Conservation (phyloP, 495 filamentous ascomycete species). For the Podospora pseudopauciseta region DNA sequence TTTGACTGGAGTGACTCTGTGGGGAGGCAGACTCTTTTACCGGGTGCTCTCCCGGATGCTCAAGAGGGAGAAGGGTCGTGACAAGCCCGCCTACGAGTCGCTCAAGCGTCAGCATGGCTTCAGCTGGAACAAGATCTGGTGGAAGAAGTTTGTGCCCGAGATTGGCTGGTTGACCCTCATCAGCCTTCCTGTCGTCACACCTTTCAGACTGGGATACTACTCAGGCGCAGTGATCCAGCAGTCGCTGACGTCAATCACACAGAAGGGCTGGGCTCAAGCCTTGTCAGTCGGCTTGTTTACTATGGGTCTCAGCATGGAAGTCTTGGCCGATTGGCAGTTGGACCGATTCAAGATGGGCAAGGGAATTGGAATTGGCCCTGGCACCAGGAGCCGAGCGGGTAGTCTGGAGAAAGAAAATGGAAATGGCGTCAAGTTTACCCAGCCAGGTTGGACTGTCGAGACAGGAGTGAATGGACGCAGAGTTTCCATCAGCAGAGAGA, state of each 20-base stretch:
- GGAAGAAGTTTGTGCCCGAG: constrained; percentile 52
- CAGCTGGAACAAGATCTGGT: constrained; percentile 47
- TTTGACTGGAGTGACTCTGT: constrained; percentile 50
- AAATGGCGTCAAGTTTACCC: not conserved
- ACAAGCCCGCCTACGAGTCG: constrained; percentile 48
- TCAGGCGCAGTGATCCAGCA: constrained; percentile 17
- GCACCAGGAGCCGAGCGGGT: not conserved
- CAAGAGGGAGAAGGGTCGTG: constrained; percentile 40
- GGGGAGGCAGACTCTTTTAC: constrained; percentile 53
- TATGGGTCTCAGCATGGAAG: constrained; percentile 52
- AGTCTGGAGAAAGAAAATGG: not conserved
- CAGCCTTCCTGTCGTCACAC: constrained; percentile 51
- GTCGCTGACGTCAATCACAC: not conserved
- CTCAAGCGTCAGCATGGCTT: constrained; percentile 39
- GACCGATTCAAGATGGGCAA: constrained; percentile 36
- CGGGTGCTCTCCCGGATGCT: constrained; percentile 44
- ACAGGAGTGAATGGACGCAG: constrained; percentile 53
- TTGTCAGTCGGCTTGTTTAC: constrained; percentile 51
- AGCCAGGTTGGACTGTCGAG: constrained; percentile 49
- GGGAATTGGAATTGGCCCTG: not conserved
- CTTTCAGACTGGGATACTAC: constrained; percentile 38
- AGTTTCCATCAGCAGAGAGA: constrained; percentile 35
- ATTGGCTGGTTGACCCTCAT: constrained; percentile 51
- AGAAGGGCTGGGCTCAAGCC: constrained; percentile 20
- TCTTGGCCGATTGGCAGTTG: constrained; percentile 53